A percentile compares a stretch with the other conserved stretches of the same genome.
These are phyloP conservation scores for Thalassiosira pacifica DNA, from an alignment of 352 stramenopile genomes.

Conservation along the genomic window DNA sequence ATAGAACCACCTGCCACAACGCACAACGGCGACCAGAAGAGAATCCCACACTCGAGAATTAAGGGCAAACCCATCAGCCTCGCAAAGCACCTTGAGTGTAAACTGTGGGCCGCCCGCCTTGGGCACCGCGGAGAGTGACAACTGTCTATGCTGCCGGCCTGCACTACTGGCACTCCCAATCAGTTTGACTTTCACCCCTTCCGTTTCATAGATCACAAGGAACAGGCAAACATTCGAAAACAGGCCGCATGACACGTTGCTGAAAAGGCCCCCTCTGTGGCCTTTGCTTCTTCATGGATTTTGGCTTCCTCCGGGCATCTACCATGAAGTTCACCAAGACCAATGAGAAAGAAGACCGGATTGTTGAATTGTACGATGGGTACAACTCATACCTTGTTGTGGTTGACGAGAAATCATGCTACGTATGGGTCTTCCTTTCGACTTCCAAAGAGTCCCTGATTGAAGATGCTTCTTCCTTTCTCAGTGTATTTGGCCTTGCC, in stretches of 20 bases:
- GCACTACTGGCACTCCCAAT: background rate
- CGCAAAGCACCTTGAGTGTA: constrained; percentile 13
- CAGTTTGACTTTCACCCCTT: constrained; percentile 26
- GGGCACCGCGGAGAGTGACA: constrained; percentile 26
- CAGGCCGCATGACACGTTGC: background rate
- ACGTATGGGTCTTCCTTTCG: constrained; percentile 38
- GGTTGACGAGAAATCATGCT: constrained; percentile 5
- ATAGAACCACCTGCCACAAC: too few species aligned
- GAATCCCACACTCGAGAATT: background rate
- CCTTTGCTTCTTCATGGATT: constrained; percentile 4
- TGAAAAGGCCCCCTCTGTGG: background rate
- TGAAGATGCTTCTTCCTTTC: background rate
- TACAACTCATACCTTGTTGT: constrained; percentile 16
- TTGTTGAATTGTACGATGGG: constrained; percentile 20
- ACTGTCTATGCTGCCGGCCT: background rate
- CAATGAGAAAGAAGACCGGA: background rate
- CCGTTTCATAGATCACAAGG: constrained; percentile 12
- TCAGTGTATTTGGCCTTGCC: constrained; percentile 5
- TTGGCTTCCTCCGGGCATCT: constrained; percentile 22
- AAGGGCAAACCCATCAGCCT: background rate
- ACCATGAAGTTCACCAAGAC: background rate
- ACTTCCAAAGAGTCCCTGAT: constrained; percentile 43
- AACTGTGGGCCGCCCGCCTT: constrained; percentile 25
- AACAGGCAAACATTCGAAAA: constrained; percentile 1
- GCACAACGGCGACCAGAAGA: too few species aligned